A percentile compares a stretch with the other conserved stretches of the same genome.
Conservation (phyloP, 257 asterid genomes). For the Nicotiana otophora region DNA sequence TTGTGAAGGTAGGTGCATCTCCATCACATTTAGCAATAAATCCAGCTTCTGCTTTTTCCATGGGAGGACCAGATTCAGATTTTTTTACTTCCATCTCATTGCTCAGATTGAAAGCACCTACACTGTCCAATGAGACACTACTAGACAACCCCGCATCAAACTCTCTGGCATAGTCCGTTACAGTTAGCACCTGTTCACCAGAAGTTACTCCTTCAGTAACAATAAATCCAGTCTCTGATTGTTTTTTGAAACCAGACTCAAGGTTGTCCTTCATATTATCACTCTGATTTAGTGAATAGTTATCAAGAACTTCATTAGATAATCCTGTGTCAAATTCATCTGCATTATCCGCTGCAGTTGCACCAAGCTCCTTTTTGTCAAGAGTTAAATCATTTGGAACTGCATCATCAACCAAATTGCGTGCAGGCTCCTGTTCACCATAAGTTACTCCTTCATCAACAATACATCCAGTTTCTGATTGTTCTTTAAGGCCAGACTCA, state of each 20-base stretch:
- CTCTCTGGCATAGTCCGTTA: neutral
- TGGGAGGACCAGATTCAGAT: neutral
- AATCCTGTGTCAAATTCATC: neutral
- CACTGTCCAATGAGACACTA: neutral
- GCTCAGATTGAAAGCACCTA: neutral
- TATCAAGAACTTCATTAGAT: neutral
- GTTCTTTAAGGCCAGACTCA: neutral
- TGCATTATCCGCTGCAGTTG: neutral
- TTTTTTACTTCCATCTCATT: neutral
- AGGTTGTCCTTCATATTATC: neutral
- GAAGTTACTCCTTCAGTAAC: neutral
- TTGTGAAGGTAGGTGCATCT: neutral
- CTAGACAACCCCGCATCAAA: neutral
- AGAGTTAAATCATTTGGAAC: neutral
- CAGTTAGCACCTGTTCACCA: neutral
- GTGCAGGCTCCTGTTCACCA: neutral
- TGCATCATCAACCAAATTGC: constrained; percentile 1
- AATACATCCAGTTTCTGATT: neutral
- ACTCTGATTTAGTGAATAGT: neutral
- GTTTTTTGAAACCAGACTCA: neutral
- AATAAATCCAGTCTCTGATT: neutral
- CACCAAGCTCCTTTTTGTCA: neutral
- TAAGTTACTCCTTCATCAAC: neutral
- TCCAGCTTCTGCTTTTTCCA: neutral
- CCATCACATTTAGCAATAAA: neutral